Evolutionary conservation across 73 alveolate species (phyloP).

Genomic region (Tetrahymena malaccensis): DNA sequence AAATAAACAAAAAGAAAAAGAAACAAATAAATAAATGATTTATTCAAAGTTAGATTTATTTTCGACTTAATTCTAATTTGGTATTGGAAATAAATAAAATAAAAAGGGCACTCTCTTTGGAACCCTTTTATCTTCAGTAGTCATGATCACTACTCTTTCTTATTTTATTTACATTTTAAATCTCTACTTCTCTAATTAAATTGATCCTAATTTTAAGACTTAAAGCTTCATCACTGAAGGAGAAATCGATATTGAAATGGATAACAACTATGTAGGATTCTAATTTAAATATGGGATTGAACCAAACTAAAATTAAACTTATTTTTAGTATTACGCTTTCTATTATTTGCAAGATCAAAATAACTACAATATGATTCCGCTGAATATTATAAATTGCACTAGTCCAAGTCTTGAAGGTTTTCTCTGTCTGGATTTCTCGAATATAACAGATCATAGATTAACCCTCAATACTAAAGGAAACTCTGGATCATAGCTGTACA

Average conservation of each 20-base stretch:
- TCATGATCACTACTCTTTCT: neutral
- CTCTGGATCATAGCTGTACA: neutral
- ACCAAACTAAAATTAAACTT: neutral
- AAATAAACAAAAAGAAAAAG: too few species aligned
- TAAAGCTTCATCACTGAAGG: neutral
- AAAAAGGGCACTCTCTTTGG: too few species aligned
- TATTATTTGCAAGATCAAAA: too few species aligned
- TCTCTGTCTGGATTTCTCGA: neutral
- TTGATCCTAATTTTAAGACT: neutral
- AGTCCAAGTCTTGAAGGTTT: neutral
- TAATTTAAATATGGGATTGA: neutral
- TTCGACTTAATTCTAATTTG: too few species aligned
- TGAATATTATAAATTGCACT: neutral
- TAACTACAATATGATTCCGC: too few species aligned
- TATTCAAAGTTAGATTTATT: too few species aligned
- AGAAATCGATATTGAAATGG: neutral
- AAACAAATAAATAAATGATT: too few species aligned
- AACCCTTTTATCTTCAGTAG: too few species aligned
- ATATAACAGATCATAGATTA: too few species aligned
- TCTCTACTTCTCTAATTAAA: neutral
- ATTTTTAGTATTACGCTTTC: too few species aligned
- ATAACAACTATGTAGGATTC: neutral
- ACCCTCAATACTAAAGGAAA: neutral
- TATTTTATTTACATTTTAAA: too few species aligned
- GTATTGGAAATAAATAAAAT: too few species aligned